Evolutionary conservation across 2,329 filamentous ascomycete species (phyloP), one percentile per base, ranked within the genome.

Genomic region (Aspergillus sp.): DNA sequence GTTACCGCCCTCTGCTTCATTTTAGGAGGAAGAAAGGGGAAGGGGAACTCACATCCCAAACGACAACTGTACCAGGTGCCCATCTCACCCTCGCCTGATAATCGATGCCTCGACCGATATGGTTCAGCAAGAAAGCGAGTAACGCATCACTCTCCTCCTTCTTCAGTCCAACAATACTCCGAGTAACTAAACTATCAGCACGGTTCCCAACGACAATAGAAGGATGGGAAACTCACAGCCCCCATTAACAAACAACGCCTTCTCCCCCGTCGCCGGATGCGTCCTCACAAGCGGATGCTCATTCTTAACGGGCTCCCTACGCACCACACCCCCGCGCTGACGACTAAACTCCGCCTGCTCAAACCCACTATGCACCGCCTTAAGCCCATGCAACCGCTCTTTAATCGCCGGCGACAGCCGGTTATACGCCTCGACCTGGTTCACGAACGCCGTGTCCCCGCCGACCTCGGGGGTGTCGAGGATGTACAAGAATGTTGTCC

Each of bases 401-500:
- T 86, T 85, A 77, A 96, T 91, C 17, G 85, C 82, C 0, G 90
- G 89, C 52, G 87, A 91, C 5, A 96, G 81, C 8, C 91, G 82
- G 57, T 86, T 84, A 71, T 96, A 96, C 1, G 91, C 91, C 72
- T 90, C 88, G 0, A 82, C 90, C 59, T 88, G 84, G 70, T 93
- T 88, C 39, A 84, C 85, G 66, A 96, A 96, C 3, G 92, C 77
- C 0, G 91, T 96, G 69, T 96, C 91, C 45, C 91, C 91, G 37
- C 91, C 91, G 0, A 86, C 86, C 51, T 84, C 80, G 1, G 91
- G 91, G 49, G 84, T 86, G 71, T 96, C 91, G 27, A 96, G 82
- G 54, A 92, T 81, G 70, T 95, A 96, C 35, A 96, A 75, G 73
- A 96, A 95, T 0, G 92, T 96, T 0, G 91, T 96, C n/a, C 91